Base-by-base conservation (phyloP, 768 basidiomycete species). In the Multifurca ochricompacta region DNA sequence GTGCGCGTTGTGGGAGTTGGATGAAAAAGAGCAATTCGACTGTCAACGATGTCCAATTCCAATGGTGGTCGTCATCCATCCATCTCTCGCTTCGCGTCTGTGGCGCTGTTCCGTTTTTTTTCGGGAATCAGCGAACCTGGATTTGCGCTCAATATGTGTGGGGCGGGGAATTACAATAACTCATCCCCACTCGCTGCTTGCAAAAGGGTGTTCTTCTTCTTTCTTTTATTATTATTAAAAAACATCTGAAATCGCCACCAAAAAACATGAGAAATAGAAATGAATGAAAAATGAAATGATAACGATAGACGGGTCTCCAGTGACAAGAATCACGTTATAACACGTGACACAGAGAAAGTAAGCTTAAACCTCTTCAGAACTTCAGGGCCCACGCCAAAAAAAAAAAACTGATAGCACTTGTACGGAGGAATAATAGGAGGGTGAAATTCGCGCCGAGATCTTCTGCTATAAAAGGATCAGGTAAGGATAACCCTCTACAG, bases 41-140 rank as follows among this genome's bases (percentile, higher is more conserved):
- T n/a, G n/a, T n/a, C n/a, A 31, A 6, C 7, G 28, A 6, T n/a
- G 19, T 50, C 28, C 25, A 28, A 31, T 43, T 52, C 50, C 36
- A 37, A 48, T 52, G 44, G 41, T 49, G n/a, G 32, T 51, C 49
- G 42, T 28, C 51, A 25, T 50, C 51, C 49, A 51, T 39, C 39
- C 19, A n/a, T n/a, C n/a, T n/a, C n/a, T n/a, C n/a, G n/a, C n/a
- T 19, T 40, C 55, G 50, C 32, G 55, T 35, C 55, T 47, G 50
- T 56, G 55, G 49, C 55, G 50, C 32, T 43, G 37, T 30, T 11
- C 27, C 35, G 5, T 6, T 30, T 54, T 54, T 48, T 46, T 46
- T 56, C 44, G 43, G 49, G 10, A 34, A 56, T 51, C 37, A 14
- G 43, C 43, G 43, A 4, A 11, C 21, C 31, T 11, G 21, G 28